Percentiles rank a stretch among this genome's conserved stretches.
phyloP scores from a whole-genome alignment of 768 basidiomycete genomes.

The Tylopilus subfusipes region DNA sequence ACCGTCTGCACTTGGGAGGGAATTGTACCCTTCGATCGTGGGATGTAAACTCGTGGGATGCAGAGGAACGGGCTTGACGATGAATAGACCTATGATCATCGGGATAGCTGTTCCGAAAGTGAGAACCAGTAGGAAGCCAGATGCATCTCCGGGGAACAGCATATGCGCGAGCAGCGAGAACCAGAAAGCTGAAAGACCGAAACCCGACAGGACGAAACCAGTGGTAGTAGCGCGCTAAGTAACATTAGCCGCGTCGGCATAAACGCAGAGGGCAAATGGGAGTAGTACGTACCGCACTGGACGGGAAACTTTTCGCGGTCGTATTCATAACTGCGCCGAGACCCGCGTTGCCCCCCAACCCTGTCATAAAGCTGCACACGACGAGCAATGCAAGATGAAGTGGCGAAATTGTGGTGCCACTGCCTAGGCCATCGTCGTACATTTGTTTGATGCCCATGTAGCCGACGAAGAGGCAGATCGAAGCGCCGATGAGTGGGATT shows the following conservation, averaged over 20 bases:
- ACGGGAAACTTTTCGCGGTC: conserved; percentile 80
- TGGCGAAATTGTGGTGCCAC: conserved; percentile 36
- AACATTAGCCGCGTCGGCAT: neutral
- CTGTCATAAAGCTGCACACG: conserved; percentile 67
- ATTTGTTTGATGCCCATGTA: conserved; percentile 72
- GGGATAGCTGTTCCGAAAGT: conserved; percentile 75
- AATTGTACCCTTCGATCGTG: conserved; percentile 17
- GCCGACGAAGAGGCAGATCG: conserved; percentile 59
- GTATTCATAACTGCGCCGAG: conserved; percentile 70
- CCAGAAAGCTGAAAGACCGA: conserved; percentile 87
- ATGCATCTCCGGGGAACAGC: conserved; percentile 74
- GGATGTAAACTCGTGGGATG: conserved; percentile 31
- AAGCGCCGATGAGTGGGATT: conserved; percentile 58
- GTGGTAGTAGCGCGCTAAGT: conserved; percentile 69
- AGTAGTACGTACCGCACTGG: conserved; percentile 50
- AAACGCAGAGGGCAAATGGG: neutral
- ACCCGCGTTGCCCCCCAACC: conserved; percentile 73
- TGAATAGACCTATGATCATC: conserved; percentile 74
- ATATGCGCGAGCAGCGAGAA: conserved; percentile 76
- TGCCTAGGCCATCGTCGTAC: conserved; percentile 53
- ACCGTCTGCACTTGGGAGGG: conserved; percentile 14
- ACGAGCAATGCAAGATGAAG: conserved; percentile 51
- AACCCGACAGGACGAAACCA: conserved; percentile 79
- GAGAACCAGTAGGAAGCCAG: conserved; percentile 71
- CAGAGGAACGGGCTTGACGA: conserved; percentile 67